Percentiles rank a stretch among this genome's conserved stretches.
phyloP scores from a whole-genome alignment of 1,139 yeast genomes.

The Debaryomyces subglobosus region DNA sequence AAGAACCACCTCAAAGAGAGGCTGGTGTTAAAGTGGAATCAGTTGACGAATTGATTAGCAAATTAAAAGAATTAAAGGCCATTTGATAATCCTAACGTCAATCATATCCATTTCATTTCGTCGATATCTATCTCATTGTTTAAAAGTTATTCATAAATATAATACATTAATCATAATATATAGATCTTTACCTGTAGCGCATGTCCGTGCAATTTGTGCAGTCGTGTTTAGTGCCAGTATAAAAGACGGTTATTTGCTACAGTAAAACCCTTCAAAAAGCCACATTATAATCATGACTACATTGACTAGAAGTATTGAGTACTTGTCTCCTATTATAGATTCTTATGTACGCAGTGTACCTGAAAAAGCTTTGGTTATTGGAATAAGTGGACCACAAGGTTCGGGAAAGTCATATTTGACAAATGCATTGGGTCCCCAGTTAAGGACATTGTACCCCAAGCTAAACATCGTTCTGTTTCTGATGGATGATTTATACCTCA shows the following conservation, averaged over 20 bases:
- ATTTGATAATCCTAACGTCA: slow-evolving; percentile 27
- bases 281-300: slow-evolving; percentile 17
- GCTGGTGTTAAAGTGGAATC: slow-evolving; percentile 80
- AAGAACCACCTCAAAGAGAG: slow-evolving; percentile 82
- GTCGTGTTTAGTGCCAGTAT: not conserved
- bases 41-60: slow-evolving; percentile 80
- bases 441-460: slow-evolving; percentile 39
- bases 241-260: not conserved
- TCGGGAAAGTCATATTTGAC: slow-evolving; percentile 84
- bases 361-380: slow-evolving; percentile 57
- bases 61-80: slow-evolving; percentile 73
- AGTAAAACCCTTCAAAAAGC: not conserved
- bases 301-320: slow-evolving; percentile 22
- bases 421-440: slow-evolving; percentile 37
- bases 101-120: not conserved
- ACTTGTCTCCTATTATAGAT: slow-evolving; percentile 22
- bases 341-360: slow-evolving; percentile 16
- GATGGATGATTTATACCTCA: slow-evolving; percentile 84
- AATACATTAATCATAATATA: not conserved
- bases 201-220: not conserved
- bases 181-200: not conserved
- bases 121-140: not conserved
- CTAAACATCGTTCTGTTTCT: slow-evolving; percentile 61
- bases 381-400: slow-evolving; percentile 90
- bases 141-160: not conserved